Conservation (phyloP, 441 rosid genomes). For the Isatis lusitanica region DNA sequence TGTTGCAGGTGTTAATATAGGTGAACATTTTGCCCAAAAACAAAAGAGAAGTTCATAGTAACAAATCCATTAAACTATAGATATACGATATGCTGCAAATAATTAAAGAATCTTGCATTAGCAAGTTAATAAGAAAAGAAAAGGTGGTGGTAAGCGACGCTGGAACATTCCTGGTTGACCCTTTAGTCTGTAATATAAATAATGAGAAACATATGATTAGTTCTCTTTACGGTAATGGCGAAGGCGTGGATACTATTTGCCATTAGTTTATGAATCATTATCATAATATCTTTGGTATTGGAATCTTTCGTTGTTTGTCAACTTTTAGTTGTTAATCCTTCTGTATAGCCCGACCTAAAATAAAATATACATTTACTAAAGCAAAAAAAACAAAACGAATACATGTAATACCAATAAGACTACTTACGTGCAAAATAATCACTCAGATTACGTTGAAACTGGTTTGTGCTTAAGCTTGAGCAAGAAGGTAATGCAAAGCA, state of each 20-base stretch:
- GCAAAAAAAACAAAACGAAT: neutral
- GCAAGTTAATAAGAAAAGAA: neutral
- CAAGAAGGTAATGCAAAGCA: conserved; percentile 25
- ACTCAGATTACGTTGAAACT: neutral
- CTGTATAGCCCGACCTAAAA: neutral
- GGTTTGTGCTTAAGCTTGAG: conserved; percentile 30
- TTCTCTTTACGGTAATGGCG: neutral
- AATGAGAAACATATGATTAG: neutral
- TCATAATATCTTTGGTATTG: neutral
- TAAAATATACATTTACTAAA: neutral
- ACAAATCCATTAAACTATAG: neutral
- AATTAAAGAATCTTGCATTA: neutral
- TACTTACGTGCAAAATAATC: neutral
- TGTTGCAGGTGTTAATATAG: no score
- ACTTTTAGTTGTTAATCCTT: neutral
- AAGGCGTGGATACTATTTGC: conserved; percentile 17
- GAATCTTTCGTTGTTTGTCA: neutral
- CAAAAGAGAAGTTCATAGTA: no score
- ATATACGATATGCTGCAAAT: neutral
- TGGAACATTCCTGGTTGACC: neutral
- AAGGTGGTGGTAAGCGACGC: conserved; percentile 20
- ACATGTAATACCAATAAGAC: neutral
- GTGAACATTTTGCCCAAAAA: no score
- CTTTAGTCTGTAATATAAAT: neutral
- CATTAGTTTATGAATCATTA: neutral